Percentiles rank a stretch among this genome's conserved stretches.
Conservation (phyloP, 495 filamentous ascomycete species). For the Baudoinia panamericana region DNA sequence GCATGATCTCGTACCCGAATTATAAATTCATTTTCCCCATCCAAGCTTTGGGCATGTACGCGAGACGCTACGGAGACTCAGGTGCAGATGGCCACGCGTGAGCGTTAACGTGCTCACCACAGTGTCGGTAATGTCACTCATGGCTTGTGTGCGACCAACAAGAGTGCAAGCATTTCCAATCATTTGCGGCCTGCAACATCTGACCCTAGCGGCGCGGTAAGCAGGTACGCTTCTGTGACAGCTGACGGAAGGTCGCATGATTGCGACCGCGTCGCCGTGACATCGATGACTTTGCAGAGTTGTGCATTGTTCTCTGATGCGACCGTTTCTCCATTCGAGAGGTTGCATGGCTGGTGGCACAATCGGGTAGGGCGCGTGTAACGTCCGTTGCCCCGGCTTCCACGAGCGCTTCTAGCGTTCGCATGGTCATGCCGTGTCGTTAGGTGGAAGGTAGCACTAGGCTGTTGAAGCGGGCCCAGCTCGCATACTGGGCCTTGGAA, state of each 20-base stretch:
- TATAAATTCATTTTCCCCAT: constrained; percentile 97
- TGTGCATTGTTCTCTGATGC: background rate
- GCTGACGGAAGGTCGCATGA: background rate
- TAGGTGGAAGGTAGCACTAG: no score
- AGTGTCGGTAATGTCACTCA: background rate
- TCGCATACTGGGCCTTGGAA: no score
- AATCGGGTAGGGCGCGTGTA: no score
- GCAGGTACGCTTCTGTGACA: constrained; percentile 6
- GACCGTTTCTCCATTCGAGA: no score
- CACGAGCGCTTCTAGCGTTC: constrained; percentile 6
- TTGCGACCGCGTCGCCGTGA: background rate
- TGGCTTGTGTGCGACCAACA: no score
- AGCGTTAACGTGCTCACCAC: no score
- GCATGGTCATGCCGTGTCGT: no score
- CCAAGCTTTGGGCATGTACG: constrained; percentile 83
- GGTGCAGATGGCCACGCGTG: constrained; percentile 25
- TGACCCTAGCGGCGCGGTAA: background rate
- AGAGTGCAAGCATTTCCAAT: no score
- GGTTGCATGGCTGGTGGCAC: constrained; percentile 7
- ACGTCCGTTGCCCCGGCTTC: background rate
- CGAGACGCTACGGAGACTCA: constrained; percentile 57
- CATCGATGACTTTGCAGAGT: no score
- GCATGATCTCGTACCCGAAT: constrained; percentile 98
- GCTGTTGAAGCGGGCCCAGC: no score
- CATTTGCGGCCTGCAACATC: no score